Evolutionary conservation across 2,329 filamentous ascomycete genomes (phyloP).

Genomic region (Eurotiales sp.): DNA sequence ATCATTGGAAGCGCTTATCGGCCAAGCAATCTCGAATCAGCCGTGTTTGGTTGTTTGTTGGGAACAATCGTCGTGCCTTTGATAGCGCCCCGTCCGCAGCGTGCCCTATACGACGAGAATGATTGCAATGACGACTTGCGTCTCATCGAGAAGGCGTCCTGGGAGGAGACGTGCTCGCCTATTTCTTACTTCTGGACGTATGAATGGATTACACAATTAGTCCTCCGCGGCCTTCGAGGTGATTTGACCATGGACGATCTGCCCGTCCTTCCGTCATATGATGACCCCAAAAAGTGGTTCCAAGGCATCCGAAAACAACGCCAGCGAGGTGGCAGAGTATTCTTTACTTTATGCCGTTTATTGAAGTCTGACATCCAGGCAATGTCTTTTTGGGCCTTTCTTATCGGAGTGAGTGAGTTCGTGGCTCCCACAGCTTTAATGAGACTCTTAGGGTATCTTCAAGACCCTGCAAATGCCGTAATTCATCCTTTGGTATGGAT

Average conservation of each 20-base stretch:
- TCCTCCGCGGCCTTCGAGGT: constrained; percentile 25
- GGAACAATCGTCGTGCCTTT: constrained; percentile 18
- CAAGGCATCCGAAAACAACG: constrained; percentile 23
- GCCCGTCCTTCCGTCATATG: constrained; percentile 29
- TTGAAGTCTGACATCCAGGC: constrained; percentile 24
- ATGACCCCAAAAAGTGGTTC: constrained; percentile 26
- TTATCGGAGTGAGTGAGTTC: constrained; percentile 41
- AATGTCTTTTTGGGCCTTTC: constrained; percentile 26
- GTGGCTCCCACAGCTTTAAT: constrained; percentile 54
- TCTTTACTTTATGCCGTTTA: constrained; percentile 23
- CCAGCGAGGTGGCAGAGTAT: constrained; percentile 25
- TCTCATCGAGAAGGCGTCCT: constrained; percentile 18
- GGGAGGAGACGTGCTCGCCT: constrained; percentile 30
- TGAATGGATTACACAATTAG: constrained; percentile 31
- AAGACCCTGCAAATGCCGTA: constrained; percentile 41
- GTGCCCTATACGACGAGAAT: constrained; percentile 15
- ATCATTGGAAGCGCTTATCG: constrained; percentile 22
- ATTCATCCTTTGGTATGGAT: constrained; percentile 54
- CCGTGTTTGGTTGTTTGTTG: constrained; percentile 18
- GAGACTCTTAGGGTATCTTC: constrained; percentile 51
- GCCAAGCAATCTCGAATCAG: constrained; percentile 18
- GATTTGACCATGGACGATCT: constrained; percentile 31
- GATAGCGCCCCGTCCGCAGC: constrained; percentile 20
- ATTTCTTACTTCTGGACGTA: constrained; percentile 33
- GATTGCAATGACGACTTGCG: constrained; percentile 17